Evolutionary conservation across 305 asterid genomes (phyloP), one percentile per base, ranked within the genome.

Genomic region (Plantago coronopus): DNA sequence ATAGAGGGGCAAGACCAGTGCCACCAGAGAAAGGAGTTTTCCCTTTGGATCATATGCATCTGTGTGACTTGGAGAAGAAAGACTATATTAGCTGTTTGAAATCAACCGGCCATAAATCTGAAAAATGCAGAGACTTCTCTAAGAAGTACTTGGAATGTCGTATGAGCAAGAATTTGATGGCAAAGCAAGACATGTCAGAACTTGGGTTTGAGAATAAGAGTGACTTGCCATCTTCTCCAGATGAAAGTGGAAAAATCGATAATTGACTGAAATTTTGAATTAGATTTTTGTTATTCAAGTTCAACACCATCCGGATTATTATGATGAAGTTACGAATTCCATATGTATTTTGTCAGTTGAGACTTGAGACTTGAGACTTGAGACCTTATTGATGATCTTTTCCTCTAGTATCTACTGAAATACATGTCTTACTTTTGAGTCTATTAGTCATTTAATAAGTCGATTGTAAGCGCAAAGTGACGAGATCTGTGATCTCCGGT

Each of bases 1-100:
- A 86, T 65, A 78, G 97, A 86, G 97, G 98, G 69, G 76, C 79
- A 16, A 84, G 94, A 44, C 96, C 96, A 0, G 94, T 91, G 61
- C 98, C 97, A n/a, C 97, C 96, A 0, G 96, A 89, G 67, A 91
- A 91, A 58, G 95, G 98, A 62, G 96, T 86, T 20, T 91, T 89
- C 66, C 98, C 96, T 4, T 81, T 89, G 77, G 98, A 91, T 59
- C 96, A 87, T 71, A 77, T 86, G 95, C 95, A 83, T 73, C 81
- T 83, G 22, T 86, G 98, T 65, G 97, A 89, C 69, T 66, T 70
- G 94, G 98, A 86, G 76, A 91, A 89, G 95, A 86, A 89, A 75
- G 88, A 84, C 6, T 91, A 91, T 66, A 70, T 91, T 66, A 72
- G 5, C 42, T 91, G 97, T 76, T 79, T 89, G 55, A 88, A 88